Evolutionary conservation across 345 rosid genomes (phyloP), one percentile per base, ranked within the genome.

Genomic region (Camelina hispida): DNA sequence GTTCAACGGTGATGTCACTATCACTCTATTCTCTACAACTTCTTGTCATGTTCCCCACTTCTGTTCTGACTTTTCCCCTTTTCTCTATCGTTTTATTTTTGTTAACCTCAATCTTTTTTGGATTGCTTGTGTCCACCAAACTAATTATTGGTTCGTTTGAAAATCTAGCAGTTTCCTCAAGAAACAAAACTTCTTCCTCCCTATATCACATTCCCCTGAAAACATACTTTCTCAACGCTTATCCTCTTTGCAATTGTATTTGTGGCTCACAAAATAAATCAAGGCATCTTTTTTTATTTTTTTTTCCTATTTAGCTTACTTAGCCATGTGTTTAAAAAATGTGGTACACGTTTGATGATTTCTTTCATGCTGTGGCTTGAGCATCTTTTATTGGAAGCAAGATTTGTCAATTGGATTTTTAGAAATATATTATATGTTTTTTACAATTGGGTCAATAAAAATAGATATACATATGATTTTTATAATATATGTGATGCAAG

Each of bases 21-120:
- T 72, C 69, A 66, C 64, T 72, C 64, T 78, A 51, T 72, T 71
- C 62, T 71, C 72, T 59, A 38, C 67, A 58, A 23, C 51, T 58
- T 71, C 66, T 78, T 46, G 62, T 72, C 81, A 59, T 66, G 73
- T 66, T 78, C 73, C 81, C 77, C 81, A 72, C 81, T 72, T 78
- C 50, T 78, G 57, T 20, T 63, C 54, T 72, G 69, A 65, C 73
- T 78, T 71, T 72, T 72, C 3, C 37, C 20, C 53, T 55, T 60
- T 13, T 8, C 30, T 64, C 63, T 54, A 18, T 70, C 38, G 7
- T 63, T 63, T 18, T 44, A 34, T 78, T 42, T 65, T 34, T 66
- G 22, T 43, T 38, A 46, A 67, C 35, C 38, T 57, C 20, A 44
- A 13, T 68, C 5, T 28, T 23, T 62, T 38, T 60, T 18, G 55